Evolutionary conservation across 768 basidiomycete species (phyloP), one percentile per base, ranked within the genome.

Genomic region (Vararia minispora): DNA sequence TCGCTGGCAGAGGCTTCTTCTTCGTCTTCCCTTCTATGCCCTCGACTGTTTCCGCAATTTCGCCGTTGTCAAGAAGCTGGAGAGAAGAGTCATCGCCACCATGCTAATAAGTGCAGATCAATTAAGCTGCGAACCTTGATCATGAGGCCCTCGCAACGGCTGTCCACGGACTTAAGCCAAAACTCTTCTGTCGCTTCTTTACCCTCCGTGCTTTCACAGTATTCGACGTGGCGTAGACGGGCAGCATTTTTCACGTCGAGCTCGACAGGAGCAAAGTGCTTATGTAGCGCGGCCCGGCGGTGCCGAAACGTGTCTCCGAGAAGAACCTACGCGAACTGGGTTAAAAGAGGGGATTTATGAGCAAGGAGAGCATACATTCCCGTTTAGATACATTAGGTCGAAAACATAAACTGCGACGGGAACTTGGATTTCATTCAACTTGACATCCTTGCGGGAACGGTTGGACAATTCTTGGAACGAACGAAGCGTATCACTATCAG

Each of bases 81-180:
- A 37, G 11, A 36, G 16, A 18, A 24, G 33, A 32, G 41, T 31
- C 16, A 31, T 39, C 18, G 33, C 23, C 30, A 39, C 33, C n/a
- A 42, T 28, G 40, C 33, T 40, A 22, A 44, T 33, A 28, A 47
- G 47, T 35, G 17, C 28, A 35, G 14, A 18, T 23, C 33, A 47
- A n/a, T 21, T 25, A 27, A 34, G 30, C 20, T 21, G 47, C 64
- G 20, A 29, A 79, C 82, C 60, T 95, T 95, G 52, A 94, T 71
- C 90, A 95, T 92, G 45, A 94, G 63, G n/a, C 91, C 91, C 58
- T 95, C 91, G 40, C 81, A 85, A 39, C 76, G 76, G 52, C 78
- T 78, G 52, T 76, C 73, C 17, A 89, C 68, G 3, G 85, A 79
- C 41, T 66, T 66, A 51, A 74, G 60, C 74, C 88, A 87, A 57